Base-by-base conservation (phyloP, 2,329 filamentous ascomycete genomes). In the Aspergillus proliferans region DNA sequence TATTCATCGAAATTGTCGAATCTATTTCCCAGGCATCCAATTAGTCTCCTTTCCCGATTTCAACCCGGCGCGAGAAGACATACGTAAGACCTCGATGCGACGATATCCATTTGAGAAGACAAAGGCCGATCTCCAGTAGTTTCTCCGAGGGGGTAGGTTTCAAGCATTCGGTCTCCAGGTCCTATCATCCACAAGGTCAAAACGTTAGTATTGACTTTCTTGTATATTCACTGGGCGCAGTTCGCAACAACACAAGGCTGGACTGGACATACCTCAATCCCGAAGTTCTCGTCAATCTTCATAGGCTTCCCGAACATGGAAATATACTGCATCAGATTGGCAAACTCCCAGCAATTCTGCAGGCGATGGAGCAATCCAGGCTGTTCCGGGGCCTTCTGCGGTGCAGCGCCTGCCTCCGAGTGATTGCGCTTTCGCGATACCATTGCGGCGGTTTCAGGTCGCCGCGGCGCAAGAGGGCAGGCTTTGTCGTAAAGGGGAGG, bases 331-430 rank as follows among this genome's bases (percentile, higher is more conserved):
- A 86, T 90, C 6, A 97, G 75, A 63, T 90, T 92, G 52, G 92
- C 88, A 71, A 97, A 96, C 69, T 96, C 87, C 91, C 92, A 97
- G 79, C 88, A 90, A 66, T 88, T 93, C 54, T 92, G 83, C 58
- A 97, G 80, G 56, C 78, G 83, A 50, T 82, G 74, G 24, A 94
- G 75, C 47, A 83, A 59, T 28, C 65, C 67, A 48, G 64, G 58
- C 51, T 72, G 69, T 60, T 68, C 61, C 18, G 55, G 47, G 21
- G 55, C 48, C 53, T 67, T 70, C 62, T 62, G 69, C 52, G 74
- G 67, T 43, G 76, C 71, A 57, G 73, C 71, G 63, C 80, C 79
- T 67, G 75, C 75, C 64, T 81, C 78, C 59, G 77, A 77, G 63
- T 75, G 70, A 58, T 67, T 73, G 64, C 78, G 76, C 70, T 80